A percentile compares a stretch with the other conserved stretches of the same genome.
These are phyloP conservation scores for Peronosclerospora sorghi DNA, from an alignment of 352 stramenopile species.

Conservation along the genomic window DNA sequence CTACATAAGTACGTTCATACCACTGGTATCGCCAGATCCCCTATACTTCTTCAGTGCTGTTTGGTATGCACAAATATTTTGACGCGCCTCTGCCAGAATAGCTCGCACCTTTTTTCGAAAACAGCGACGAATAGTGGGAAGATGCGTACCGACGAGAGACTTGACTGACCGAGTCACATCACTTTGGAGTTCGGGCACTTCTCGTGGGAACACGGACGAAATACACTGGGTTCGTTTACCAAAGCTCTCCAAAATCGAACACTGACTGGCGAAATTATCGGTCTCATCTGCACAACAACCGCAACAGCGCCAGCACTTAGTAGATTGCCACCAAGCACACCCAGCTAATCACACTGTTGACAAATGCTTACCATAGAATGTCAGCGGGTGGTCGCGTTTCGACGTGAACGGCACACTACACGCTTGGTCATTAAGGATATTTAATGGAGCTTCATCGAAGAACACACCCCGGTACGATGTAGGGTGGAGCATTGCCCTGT, in stretches of 20 bases:
- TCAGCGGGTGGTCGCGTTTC: slow-evolving; percentile 15
- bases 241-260: slow-evolving; percentile 22
- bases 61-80: slow-evolving; percentile 14
- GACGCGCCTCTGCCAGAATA: slow-evolving; percentile 19
- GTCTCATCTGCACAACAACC: slow-evolving; percentile 18
- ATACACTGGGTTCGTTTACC: slow-evolving; percentile 23
- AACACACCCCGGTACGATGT: slow-evolving; percentile 23
- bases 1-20: slow-evolving; percentile 1
- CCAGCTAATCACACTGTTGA: too few relatives aligned
- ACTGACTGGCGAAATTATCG: slow-evolving; percentile 13
- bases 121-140: slow-evolving; percentile 22
- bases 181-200: slow-evolving; percentile 11
- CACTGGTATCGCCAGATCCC: not conserved
- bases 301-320: slow-evolving; percentile 5
- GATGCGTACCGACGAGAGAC: slow-evolving; percentile 14
- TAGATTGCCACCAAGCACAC: too few relatives aligned
- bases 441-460: slow-evolving; percentile 11
- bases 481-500: slow-evolving; percentile 11
- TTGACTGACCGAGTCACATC: slow-evolving; percentile 20
- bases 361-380: slow-evolving; percentile 20
- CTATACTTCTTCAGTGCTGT: slow-evolving; percentile 7
- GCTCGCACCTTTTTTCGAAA: slow-evolving; percentile 16
- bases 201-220: slow-evolving; percentile 19
- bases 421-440: slow-evolving; percentile 6
- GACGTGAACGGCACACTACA: slow-evolving; percentile 10